Evolutionary conservation across 371 early-diverging fungal genomes (phyloP), one percentile per base, ranked within the genome.

Genomic region (Vairimorpha apis): DNA sequence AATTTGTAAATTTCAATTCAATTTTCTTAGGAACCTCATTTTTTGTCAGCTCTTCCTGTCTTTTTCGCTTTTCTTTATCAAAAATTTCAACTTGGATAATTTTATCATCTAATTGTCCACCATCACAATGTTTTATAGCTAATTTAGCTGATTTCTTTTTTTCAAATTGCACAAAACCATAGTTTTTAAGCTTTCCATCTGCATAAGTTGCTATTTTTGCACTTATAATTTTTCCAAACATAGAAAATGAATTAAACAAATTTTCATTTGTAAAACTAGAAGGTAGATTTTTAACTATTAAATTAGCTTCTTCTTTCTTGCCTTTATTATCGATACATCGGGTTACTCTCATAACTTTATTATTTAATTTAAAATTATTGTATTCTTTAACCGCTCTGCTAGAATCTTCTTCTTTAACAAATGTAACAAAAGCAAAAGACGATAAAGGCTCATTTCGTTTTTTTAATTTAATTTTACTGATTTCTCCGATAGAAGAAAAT

Each of bases 241-340:
- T 91, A 49, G 90, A 88, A 86, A 99, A 99, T 67, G 97, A 95
- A 83, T 97, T 97, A 85, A 95, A 92, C 59, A 98, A 90, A 67
- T 96, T 91, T 86, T 91, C 71, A 77, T 78, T 67, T 45, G 74
- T 79, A 33, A 73, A 72, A 29, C 74, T 68, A 14, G 68, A 66
- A 21, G 85, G 75, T 51, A 99, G 86, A 89, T 97, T 97, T 88
- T 97, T 97, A 87, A 99, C 96, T 85, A 99, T 93, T 80, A 99
- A 89, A 86, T 99, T 99, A 74, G 94, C 95, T 30, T 79, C 72
- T 25, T 67, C 70, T 10, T 70, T 67, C 7, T 56, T 47, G 16
- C 37, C 65, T 59, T 79, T 76, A 25, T 78, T 65, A 2, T 69
- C 55, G 67, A 75, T 77, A 10, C 79, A 75, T 18, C n/a, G 27